Base-by-base conservation (phyloP, 768 basidiomycete species). In the Mycena galopus region DNA sequence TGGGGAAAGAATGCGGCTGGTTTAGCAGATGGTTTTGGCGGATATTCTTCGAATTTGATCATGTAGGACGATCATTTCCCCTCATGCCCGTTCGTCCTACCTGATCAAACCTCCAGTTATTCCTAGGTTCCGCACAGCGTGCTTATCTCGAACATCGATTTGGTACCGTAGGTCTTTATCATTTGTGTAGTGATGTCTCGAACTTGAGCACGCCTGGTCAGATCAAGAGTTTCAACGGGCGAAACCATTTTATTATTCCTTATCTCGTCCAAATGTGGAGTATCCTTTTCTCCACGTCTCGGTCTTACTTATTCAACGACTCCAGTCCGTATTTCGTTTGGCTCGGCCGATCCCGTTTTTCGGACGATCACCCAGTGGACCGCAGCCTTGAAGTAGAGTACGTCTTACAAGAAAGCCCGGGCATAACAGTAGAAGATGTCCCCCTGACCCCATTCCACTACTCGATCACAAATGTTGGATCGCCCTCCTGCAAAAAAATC, bases 1-100 rank as follows among this genome's bases (percentile, higher is more conserved):
- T 27, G 10, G 30, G 9, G 29, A 16, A 44, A 23, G 6, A 33
- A 57, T 57, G 23, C 10, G 19, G 29, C 3, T 57, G 11, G 37
- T 33, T 66, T 16, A 33, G 53, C 27, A 25, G 65, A 2, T 66
- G 55, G 55, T 44, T 66, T 23, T 66, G 65, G 65, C 55, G 14
- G 4, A 65, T 65, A 3, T 29, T 65, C 50, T 53, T 65, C 25
- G 64, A 56, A 2, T 56, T 56, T 4, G 27, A 56, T 32, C 35
- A 56, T 21, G 64, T 65, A 2, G 7, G 55, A 56, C 11, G 12
- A 4, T 23, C 16, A 30, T 53, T 35, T 64, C 11, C n/a, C 27
- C 35, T 23, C 17, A 11, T 8, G 7, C 29, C 39, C 21, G 39
- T 19, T 47, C 30, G 14, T 11, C 12, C 30, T 33, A 51, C 30